These are phyloP conservation scores for Aspergillaceae sp. DNA, from an alignment of 2,329 filamentous ascomycete genomes.

Conservation along the genomic window DNA sequence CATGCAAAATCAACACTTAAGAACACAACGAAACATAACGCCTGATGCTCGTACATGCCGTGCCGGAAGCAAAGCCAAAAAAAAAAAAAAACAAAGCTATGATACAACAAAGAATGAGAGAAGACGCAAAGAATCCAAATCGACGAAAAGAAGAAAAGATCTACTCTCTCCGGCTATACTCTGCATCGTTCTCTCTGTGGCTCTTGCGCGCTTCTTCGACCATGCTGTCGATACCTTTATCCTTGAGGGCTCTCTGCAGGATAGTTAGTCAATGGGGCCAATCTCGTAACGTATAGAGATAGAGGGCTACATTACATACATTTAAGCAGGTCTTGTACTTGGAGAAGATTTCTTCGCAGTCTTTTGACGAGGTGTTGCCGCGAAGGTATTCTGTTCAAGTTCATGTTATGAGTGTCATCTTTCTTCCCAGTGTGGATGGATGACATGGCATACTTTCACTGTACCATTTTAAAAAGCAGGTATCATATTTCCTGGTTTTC, in stretches of 20 bases:
- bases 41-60: neutral
- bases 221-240: slow-evolving; percentile 85
- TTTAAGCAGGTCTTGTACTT: slow-evolving; percentile 80
- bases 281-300: neutral
- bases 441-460: slow-evolving; percentile 68
- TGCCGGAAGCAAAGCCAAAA: neutral
- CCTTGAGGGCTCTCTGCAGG: slow-evolving; percentile 68
- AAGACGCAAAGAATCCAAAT: neutral
- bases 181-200: slow-evolving; percentile 75
- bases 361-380: slow-evolving; percentile 72
- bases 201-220: slow-evolving; percentile 84
- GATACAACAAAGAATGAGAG: neutral
- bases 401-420: slow-evolving; percentile 3
- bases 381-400: slow-evolving; percentile 68
- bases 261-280: neutral
- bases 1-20: too few species aligned
- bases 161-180: slow-evolving; percentile 43
- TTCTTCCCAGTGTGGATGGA: neutral
- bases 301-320: slow-evolving; percentile 44
- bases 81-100: neutral
- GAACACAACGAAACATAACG: too few species aligned
- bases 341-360: slow-evolving; percentile 78
- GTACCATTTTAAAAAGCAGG: slow-evolving; percentile 98
- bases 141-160: neutral
- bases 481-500: slow-evolving; percentile 71